These are phyloP conservation scores for Cyclotella cryptica DNA, from an alignment of 108 stramenopile genomes.

Conservation along the genomic window DNA sequence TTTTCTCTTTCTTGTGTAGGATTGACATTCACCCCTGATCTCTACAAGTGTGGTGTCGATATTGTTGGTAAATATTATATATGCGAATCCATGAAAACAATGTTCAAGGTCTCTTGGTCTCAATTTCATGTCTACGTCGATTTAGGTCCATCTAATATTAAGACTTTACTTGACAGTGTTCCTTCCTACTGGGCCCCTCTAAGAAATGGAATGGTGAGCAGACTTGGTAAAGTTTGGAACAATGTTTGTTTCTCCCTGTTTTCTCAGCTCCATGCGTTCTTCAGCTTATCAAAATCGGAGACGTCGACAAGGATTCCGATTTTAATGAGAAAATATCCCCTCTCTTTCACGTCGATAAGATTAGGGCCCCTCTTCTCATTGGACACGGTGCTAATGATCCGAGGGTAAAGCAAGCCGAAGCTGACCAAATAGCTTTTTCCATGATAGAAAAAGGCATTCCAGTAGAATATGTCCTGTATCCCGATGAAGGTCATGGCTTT, in stretches of 20 bases:
- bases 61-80: slow-evolving; percentile 52
- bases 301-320: slow-evolving; percentile 67
- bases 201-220: slow-evolving; percentile 57
- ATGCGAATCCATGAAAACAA: neutral
- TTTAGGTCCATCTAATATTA: slow-evolving; percentile 63
- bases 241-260: neutral
- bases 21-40: slow-evolving; percentile 68
- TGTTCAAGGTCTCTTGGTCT: neutral
- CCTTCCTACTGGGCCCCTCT: slow-evolving; percentile 72
- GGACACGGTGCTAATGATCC: slow-evolving; percentile 79
- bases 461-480: slow-evolving; percentile 73
- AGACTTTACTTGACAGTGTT: slow-evolving; percentile 63
- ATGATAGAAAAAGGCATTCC: slow-evolving; percentile 70
- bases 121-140: neutral
- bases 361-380: slow-evolving; percentile 70
- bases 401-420: slow-evolving; percentile 70
- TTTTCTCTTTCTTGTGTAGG: slow-evolving; percentile 21
- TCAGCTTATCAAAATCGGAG: slow-evolving; percentile 61
- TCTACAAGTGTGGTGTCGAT: slow-evolving; percentile 71
- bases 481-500: slow-evolving; percentile 77
- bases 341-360: slow-evolving; percentile 69
- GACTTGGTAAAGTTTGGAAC: neutral
- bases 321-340: slow-evolving; percentile 72
- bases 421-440: slow-evolving; percentile 69
- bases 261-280: neutral